Evolutionary conservation across 768 basidiomycete genomes (phyloP).

Genomic region (Rhizopogon salebrosus): DNA sequence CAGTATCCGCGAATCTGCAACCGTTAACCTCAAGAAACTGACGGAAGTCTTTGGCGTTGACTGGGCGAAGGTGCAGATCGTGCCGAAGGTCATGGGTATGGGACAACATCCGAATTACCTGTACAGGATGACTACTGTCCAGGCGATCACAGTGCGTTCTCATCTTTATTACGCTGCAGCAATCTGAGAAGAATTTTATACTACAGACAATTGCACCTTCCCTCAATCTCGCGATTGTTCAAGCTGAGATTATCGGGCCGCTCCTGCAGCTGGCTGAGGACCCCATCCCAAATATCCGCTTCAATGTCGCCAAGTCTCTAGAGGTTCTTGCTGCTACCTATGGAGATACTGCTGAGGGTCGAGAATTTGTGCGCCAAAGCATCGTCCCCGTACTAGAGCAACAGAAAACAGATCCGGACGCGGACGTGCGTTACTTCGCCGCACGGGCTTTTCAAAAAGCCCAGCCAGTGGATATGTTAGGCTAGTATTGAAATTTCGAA

Average conservation of each 20-base stretch:
- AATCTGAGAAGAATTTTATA: neutral
- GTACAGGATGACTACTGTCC: constrained; percentile 97
- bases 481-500: constrained; percentile 16
- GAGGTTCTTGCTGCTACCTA: constrained; percentile 81
- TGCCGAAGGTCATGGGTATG: constrained; percentile 97
- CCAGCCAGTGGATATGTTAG: constrained; percentile 32
- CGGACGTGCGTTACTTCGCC: constrained; percentile 96
- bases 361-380: constrained; percentile 64
- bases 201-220: constrained; percentile 92
- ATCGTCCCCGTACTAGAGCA: constrained; percentile 82
- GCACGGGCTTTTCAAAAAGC: constrained; percentile 69
- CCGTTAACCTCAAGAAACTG: constrained; percentile 91
- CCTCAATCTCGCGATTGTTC: constrained; percentile 77
- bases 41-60: constrained; percentile 99
- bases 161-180: neutral
- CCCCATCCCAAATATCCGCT: constrained; percentile 97
- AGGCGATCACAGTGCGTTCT: constrained; percentile 85
- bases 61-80: constrained; percentile 91
- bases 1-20: constrained; percentile 98
- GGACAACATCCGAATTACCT: constrained; percentile 95
- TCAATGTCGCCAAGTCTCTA: constrained; percentile 95
- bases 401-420: constrained; percentile 84
- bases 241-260: constrained; percentile 77
- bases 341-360: constrained; percentile 60
- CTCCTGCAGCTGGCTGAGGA: constrained; percentile 81